Evolutionary conservation across 75 land plant genomes (phyloP), one percentile per base, ranked within the genome.

Genomic region (Isoetes taiwanensis): DNA sequence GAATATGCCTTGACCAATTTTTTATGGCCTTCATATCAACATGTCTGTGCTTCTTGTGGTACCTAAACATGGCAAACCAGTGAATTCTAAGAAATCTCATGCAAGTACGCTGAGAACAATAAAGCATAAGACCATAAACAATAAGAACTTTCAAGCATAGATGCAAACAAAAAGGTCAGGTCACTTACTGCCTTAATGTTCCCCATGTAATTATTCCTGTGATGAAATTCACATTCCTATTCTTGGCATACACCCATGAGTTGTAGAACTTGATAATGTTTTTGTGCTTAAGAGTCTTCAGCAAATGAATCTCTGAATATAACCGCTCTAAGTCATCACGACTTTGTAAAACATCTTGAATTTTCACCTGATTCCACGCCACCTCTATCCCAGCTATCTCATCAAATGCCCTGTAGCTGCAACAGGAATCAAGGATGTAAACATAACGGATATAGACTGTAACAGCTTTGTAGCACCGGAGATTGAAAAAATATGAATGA

Each of bases 121-220:
- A 1, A 1, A 8, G 21, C 1, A 2, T 14, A 30, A n/a, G n/a
- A n/a, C n/a, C n/a, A n/a, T n/a, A n/a, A n/a, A n/a, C n/a, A n/a
- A n/a, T n/a, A n/a, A n/a, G n/a, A n/a, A n/a, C n/a, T n/a, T n/a
- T n/a, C n/a, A n/a, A n/a, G n/a, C n/a, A n/a, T n/a, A n/a, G n/a
- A n/a, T n/a, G n/a, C n/a, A n/a, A n/a, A n/a, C n/a, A n/a, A n/a
- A n/a, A n/a, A n/a, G n/a, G n/a, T n/a, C n/a, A 52, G n/a, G n/a
- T n/a, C 21, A 78, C 90, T 73, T 64, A 84, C 85, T 80, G 76
- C 46, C 82, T 73, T 54, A 88, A 58, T 58, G 72, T 81, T 27
- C 90, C 85, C n/a, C 80, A 88, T 28, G 83, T 74, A 55, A 88
- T 84, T 17, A 81, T 55, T 75, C 84, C 90, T 1, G 85, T 81